Conservation (phyloP, 768 basidiomycete genomes). For the Leccinellum albellum region DNA sequence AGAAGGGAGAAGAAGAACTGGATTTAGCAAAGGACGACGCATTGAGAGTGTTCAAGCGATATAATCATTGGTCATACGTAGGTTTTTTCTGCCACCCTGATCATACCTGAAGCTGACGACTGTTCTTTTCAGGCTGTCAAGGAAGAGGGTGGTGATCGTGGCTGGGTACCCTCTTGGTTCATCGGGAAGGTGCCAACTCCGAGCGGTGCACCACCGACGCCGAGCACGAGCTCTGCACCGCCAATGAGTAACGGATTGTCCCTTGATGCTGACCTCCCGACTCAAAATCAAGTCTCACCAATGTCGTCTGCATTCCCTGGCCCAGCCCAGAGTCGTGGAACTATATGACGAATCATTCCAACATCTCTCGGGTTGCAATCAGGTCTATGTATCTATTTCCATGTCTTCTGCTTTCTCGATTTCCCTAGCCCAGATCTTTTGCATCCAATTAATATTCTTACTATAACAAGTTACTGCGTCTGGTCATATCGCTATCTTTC, state of each 20-base stretch:
- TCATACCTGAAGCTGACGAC: conserved; percentile 2
- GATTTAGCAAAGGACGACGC: conserved; percentile 85
- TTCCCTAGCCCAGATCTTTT: conserved; percentile 14
- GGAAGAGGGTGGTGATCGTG: conserved; percentile 88
- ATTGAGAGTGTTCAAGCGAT: conserved; percentile 92
- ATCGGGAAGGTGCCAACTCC: conserved; percentile 75
- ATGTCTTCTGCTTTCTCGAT: conserved; percentile 11
- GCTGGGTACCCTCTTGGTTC: conserved; percentile 99
- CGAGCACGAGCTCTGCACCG: conserved; percentile 43
- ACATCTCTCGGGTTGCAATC: conserved; percentile 8
- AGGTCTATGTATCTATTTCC: conserved; percentile 22
- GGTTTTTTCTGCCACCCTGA: conserved; percentile 21
- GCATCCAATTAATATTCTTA: conserved; percentile 22
- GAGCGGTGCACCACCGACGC: conserved; percentile 44
- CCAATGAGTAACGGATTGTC: conserved; percentile 28
- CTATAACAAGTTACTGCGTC: conserved; percentile 14
- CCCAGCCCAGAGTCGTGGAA: conserved; percentile 31
- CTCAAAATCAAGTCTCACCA: conserved; percentile 58
- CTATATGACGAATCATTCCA: conserved; percentile 17
- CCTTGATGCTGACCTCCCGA: conserved; percentile 37
- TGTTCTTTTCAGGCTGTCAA: conserved; percentile 69
- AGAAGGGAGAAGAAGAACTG: conserved; percentile 91
- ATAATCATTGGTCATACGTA: conserved; percentile 97
- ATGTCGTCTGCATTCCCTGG: conserved; percentile 78
- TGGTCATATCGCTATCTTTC: conserved; percentile 24